These are phyloP conservation scores for Gossypium gossypioides DNA, from an alignment of 441 rosid genomes.

Conservation along the genomic window DNA sequence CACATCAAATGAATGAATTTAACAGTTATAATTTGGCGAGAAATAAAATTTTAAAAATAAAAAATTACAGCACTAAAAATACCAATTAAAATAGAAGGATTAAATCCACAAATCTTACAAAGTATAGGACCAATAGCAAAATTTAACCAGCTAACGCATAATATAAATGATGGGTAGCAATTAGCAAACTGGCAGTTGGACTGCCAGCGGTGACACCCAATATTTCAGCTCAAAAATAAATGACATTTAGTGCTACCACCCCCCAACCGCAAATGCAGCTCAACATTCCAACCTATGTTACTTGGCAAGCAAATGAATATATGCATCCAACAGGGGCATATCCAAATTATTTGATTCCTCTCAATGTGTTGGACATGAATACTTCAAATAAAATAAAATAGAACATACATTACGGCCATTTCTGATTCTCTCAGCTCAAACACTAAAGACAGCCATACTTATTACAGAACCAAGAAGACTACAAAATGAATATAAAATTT, in stretches of 20 bases:
- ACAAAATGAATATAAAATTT: conserved; percentile 13
- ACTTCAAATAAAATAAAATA: not conserved
- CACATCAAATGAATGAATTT: too few relatives aligned
- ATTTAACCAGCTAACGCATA: too few relatives aligned
- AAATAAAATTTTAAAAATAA: too few relatives aligned
- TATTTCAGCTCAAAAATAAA: conserved; percentile 3
- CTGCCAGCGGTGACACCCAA: not conserved
- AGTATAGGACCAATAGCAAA: too few relatives aligned
- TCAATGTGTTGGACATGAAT: not conserved
- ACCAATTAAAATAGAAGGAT: too few relatives aligned
- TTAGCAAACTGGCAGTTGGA: not conserved
- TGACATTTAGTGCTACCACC: not conserved
- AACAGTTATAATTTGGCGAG: too few relatives aligned
- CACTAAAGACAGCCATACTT: conserved; percentile 22
- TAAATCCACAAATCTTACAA: too few relatives aligned
- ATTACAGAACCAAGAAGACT: conserved; percentile 14
- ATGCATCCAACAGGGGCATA: not conserved
- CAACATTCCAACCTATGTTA: not conserved
- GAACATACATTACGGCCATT: not conserved
- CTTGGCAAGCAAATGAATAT: not conserved
- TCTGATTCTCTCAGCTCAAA: conserved; percentile 5
- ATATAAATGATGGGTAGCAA: too few relatives aligned
- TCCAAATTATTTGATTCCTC: not conserved
- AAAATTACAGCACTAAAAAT: too few relatives aligned
- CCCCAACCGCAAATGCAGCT: not conserved